Evolutionary conservation across 164 flowering plant genomes (phyloP).

Genomic region (Berberis thunbergii): DNA sequence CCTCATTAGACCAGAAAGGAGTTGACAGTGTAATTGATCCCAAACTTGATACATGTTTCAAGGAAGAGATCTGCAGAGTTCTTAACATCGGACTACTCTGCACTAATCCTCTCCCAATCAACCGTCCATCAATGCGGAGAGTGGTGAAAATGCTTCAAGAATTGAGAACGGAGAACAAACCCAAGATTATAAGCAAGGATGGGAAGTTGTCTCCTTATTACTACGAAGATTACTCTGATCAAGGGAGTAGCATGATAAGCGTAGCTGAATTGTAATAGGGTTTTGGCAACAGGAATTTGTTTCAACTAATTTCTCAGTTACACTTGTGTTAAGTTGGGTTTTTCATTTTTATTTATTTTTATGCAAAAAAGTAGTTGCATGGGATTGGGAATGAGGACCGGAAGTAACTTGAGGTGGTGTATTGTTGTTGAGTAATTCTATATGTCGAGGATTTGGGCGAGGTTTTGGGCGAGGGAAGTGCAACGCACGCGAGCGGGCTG

Average conservation of each 20-base stretch:
- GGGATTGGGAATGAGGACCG: too few species aligned
- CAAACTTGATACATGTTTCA: constrained; percentile 66
- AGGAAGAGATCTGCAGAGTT: constrained; percentile 71
- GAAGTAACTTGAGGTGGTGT: too few species aligned
- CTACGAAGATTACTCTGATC: constrained; percentile 77
- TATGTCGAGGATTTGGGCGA: too few species aligned
- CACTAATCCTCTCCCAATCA: constrained; percentile 90
- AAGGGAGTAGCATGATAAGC: constrained; percentile 55
- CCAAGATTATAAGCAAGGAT: constrained; percentile 45
- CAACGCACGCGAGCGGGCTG: too few species aligned
- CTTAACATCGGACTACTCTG: constrained; percentile 80
- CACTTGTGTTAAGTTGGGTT: too few species aligned
- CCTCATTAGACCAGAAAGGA: constrained; percentile 75
- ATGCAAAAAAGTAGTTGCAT: too few species aligned
- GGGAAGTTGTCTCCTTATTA: constrained; percentile 80
- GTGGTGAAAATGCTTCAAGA: constrained; percentile 85
- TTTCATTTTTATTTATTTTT: too few species aligned
- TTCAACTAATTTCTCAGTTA: too few species aligned
- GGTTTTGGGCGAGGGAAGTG: too few species aligned
- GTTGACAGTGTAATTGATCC: constrained; percentile 72
- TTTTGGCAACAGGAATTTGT: not conserved
- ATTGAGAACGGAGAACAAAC: constrained; percentile 29
- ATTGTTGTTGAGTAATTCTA: too few species aligned
- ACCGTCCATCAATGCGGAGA: constrained; percentile 88
- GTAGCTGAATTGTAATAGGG: not conserved